A percentile compares a stretch with the other conserved stretches of the same genome.
Evolutionary conservation across 1,284 basidiomycete species (phyloP).

Genomic region (Tilletia walkeri): DNA sequence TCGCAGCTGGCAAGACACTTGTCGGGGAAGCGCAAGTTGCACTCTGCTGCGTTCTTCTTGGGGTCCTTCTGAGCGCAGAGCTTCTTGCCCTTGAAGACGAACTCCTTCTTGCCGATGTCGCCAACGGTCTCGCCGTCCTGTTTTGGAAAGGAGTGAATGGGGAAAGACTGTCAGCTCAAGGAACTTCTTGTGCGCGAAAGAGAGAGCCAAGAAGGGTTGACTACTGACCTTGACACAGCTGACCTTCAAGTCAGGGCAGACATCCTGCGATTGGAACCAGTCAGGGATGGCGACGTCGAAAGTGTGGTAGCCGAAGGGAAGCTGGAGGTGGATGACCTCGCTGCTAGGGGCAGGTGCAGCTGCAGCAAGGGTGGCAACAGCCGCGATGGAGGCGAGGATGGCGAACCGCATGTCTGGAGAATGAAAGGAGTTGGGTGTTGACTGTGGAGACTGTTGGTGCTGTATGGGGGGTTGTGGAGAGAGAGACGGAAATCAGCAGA

Average conservation of each 20-base stretch:
- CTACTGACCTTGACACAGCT: slow-evolving; percentile 26
- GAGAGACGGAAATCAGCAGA: background rate
- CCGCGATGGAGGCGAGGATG: slow-evolving; percentile 13
- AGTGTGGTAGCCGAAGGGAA: slow-evolving; percentile 17
- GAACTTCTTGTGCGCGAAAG: background rate
- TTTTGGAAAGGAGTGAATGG: background rate
- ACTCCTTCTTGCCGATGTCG: slow-evolving; percentile 37
- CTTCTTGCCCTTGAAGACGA: slow-evolving; percentile 32
- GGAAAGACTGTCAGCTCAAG: background rate
- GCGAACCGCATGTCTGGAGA: background rate
- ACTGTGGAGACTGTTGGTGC: background rate
- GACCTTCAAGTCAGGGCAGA: slow-evolving; percentile 32
- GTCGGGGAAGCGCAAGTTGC: slow-evolving; percentile 31
- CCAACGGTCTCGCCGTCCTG: slow-evolving; percentile 32
- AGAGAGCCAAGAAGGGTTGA: background rate
- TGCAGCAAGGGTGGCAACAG: slow-evolving; percentile 9
- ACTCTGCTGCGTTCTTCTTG: slow-evolving; percentile 29
- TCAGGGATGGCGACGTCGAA: slow-evolving; percentile 31
- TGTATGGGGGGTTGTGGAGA: background rate
- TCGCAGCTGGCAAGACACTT: slow-evolving; percentile 39
- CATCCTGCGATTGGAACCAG: slow-evolving; percentile 31
- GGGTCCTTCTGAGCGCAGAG: slow-evolving; percentile 26
- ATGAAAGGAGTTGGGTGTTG: background rate
- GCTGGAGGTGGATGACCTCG: slow-evolving; percentile 11
- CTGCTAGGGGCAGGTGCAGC: background rate